phyloP scores from a whole-genome alignment of 2,329 filamentous ascomycete species.

The Cercospora nicotianae region DNA sequence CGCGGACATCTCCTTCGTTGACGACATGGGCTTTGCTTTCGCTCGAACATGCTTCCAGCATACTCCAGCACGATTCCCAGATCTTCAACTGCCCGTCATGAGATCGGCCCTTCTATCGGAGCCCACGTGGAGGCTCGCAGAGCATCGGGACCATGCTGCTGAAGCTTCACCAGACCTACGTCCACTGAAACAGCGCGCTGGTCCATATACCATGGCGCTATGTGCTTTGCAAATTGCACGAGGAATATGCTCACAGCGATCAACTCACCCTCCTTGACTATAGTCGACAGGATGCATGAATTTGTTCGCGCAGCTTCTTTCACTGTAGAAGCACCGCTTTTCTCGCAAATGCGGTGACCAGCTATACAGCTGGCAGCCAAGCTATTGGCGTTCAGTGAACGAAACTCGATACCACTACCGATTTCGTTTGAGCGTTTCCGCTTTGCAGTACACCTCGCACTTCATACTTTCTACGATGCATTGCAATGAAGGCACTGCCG shows the following conservation, averaged over 20 bases:
- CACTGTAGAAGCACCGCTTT: no score
- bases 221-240: no score
- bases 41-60: not conserved
- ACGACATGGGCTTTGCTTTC: constrained; percentile 5
- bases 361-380: not conserved
- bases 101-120: not conserved
- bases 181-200: no score
- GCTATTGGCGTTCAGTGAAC: not conserved
- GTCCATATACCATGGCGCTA: no score
- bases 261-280: no score
- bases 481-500: not conserved
- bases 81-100: not conserved
- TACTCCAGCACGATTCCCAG: not conserved
- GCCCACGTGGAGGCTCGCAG: not conserved
- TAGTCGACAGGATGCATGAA: no score
- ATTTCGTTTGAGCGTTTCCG: not conserved
- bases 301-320: no score
- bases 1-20: not conserved
- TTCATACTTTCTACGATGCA: not conserved
- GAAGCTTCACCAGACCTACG: not conserved
- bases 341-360: no score
- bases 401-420: not conserved
- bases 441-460: not conserved
- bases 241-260: not conserved
- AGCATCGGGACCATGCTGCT: not conserved